A percentile compares a stretch with the other conserved stretches of the same genome.
Conservation (phyloP, 768 basidiomycete species). For the Boletus speciosus region DNA sequence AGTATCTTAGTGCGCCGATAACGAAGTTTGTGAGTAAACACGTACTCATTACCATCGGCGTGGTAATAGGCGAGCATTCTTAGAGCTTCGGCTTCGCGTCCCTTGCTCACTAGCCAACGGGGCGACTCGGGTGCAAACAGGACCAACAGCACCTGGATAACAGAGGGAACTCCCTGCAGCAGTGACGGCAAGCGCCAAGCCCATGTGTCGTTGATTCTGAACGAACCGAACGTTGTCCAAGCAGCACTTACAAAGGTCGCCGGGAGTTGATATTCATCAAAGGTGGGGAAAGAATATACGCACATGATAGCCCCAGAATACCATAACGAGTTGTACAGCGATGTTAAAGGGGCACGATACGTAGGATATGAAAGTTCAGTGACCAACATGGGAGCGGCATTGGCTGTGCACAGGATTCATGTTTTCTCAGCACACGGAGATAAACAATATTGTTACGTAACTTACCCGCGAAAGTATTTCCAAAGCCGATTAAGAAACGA, state of each 20-base stretch:
- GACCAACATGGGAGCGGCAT: constrained; percentile 78
- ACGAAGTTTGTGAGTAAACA: background rate
- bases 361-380: constrained; percentile 81
- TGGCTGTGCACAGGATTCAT: constrained; percentile 35
- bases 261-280: background rate
- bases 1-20: background rate
- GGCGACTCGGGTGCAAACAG: constrained; percentile 79
- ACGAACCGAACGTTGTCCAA: constrained; percentile 81
- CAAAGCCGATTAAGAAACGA: constrained; percentile 75
- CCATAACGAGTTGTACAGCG: constrained; percentile 81
- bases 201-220: constrained; percentile 64
- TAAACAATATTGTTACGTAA: background rate
- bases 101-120: constrained; percentile 76
- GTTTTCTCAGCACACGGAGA: background rate
- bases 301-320: constrained; percentile 80
- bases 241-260: constrained; percentile 46
- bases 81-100: constrained; percentile 64
- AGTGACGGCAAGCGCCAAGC: constrained; percentile 80
- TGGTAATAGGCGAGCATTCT: constrained; percentile 77
- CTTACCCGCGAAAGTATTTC: constrained; percentile 64
- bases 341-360: constrained; percentile 75
- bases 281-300: constrained; percentile 19
- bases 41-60: constrained; percentile 65
- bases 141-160: constrained; percentile 62
- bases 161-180: constrained; percentile 67